A percentile compares a stretch with the other conserved stretches of the same genome.
Conservation (phyloP, 352 stramenopile genomes). For the Phytophthora melonis region DNA sequence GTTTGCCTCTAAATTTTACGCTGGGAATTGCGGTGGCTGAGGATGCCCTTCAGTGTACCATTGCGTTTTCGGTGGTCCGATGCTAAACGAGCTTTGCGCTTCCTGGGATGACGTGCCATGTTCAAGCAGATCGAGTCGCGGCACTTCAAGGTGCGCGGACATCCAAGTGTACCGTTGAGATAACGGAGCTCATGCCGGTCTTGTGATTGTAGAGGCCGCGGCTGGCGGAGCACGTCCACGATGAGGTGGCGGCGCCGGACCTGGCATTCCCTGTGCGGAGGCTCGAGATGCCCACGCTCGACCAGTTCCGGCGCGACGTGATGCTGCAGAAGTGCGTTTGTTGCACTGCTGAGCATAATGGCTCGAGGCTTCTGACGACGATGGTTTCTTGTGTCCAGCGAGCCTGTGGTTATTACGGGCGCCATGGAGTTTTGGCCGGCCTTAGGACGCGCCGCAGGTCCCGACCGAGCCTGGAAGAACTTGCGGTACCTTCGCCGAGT, state of each 20-base stretch:
- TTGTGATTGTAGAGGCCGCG: conserved; percentile 30
- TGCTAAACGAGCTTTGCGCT: conserved; percentile 34
- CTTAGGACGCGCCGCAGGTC: conserved; percentile 44
- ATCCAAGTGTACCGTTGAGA: background rate
- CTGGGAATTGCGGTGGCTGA: conserved; percentile 4
- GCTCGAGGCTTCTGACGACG: background rate
- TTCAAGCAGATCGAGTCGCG: conserved; percentile 24
- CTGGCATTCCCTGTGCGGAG: conserved; percentile 52
- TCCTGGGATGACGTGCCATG: conserved; percentile 21
- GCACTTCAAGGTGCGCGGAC: conserved; percentile 33
- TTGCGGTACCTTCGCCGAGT: conserved; percentile 77
- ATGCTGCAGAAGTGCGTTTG: conserved; percentile 63
- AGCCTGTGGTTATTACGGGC: conserved; percentile 77
- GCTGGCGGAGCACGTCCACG: conserved; percentile 7
- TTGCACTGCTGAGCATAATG: too few relatives aligned
- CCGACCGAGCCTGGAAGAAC: conserved; percentile 60
- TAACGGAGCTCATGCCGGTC: conserved; percentile 3
- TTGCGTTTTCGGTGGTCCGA: conserved; percentile 36
- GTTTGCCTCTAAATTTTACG: conserved; percentile 5
- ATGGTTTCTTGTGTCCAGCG: conserved; percentile 32
- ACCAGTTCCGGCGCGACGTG: conserved; percentile 58
- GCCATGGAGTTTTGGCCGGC: conserved; percentile 89
- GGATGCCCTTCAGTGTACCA: conserved; percentile 10
- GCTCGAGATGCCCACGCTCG: conserved; percentile 68
- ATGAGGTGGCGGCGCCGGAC: conserved; percentile 8